Evolutionary conservation across 2,329 filamentous ascomycete species (phyloP), one percentile per base, ranked within the genome.

Genomic region (Cercospora zeae-maydis): DNA sequence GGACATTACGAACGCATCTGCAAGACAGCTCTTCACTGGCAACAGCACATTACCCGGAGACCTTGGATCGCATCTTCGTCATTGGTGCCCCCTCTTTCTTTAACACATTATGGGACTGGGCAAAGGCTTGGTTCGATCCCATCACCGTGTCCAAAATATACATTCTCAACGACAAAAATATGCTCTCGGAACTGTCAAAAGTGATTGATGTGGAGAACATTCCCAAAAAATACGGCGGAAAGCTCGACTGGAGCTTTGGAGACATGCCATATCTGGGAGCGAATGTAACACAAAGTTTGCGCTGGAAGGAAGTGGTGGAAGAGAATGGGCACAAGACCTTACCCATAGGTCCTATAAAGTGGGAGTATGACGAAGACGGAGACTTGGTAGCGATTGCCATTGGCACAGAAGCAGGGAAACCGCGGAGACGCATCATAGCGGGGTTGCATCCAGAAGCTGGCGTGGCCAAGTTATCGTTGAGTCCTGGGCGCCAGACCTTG

Each of bases 91-190:
- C 93, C 7, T 80, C 84, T 51, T 96, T 96, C 83, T 96, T 96
- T 81, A 89, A 90, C 55, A 96, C 92, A 2, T 91, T 96, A 64
- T 93, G 93, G 93, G 87, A 90, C 68, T 96, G 92, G 92, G 85
- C 96, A 78, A 96, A 96, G 82, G 88, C 90, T 73, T 96, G 93
- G 92, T 96, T 96, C 54, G 79, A 82, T 78, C 93, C 93, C 6
- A 92, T 92, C 66, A 97, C 93, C 34, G 91, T 92, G 59, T 95
- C 91, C 72, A 98, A 98, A 80, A 97, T 98, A 75, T 96, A 96
- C 76, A 95, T 98, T 70, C 85, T 98, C 59, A 83, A 83, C 53
- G 81, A 86, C 8, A 74, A 84, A 60, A 91, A 96, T 76, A 88
- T 96, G 58, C 84, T 88, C 69, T 80, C 88, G 14, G 93, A 91